A percentile compares a stretch with the other conserved stretches of the same genome.
phyloP scores from a whole-genome alignment of 2,329 filamentous ascomycete species.

The Penicillium polonicum region DNA sequence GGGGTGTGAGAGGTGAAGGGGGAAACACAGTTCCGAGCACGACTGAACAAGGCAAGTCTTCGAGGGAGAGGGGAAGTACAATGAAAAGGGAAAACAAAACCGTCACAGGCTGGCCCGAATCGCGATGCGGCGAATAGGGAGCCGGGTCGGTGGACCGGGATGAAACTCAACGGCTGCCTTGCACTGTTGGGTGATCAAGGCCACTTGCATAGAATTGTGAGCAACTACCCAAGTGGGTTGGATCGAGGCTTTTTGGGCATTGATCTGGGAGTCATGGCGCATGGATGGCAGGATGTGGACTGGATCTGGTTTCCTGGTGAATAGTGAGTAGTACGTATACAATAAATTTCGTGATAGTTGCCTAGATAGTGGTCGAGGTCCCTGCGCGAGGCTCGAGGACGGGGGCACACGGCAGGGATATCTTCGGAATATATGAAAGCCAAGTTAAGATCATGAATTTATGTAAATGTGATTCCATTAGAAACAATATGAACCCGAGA shows the following conservation, averaged over 20 bases:
- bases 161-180: conserved; percentile 25
- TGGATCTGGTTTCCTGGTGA: neutral
- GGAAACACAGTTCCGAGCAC: conserved; percentile 7
- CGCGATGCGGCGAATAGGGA: conserved; percentile 21
- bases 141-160: conserved; percentile 14
- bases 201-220: conserved; percentile 11
- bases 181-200: conserved; percentile 7
- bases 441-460: conserved; percentile 15
- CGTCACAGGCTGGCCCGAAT: conserved; percentile 18
- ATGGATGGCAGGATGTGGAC: neutral
- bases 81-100: conserved; percentile 8
- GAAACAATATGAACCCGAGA: conserved; percentile 25
- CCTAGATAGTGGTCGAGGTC: neutral
- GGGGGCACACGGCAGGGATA: conserved; percentile 6
- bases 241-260: conserved; percentile 13
- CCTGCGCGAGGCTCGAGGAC: conserved; percentile 11
- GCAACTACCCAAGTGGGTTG: conserved; percentile 18
- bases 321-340: neutral
- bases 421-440: neutral
- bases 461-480: conserved; percentile 23
- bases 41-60: conserved; percentile 11
- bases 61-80: conserved; percentile 7
- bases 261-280: neutral
- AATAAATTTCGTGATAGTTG: neutral
- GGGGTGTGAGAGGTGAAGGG: neutral